These are phyloP conservation scores for Roridomyces roridus DNA, from an alignment of 768 basidiomycete species.

Conservation along the genomic window DNA sequence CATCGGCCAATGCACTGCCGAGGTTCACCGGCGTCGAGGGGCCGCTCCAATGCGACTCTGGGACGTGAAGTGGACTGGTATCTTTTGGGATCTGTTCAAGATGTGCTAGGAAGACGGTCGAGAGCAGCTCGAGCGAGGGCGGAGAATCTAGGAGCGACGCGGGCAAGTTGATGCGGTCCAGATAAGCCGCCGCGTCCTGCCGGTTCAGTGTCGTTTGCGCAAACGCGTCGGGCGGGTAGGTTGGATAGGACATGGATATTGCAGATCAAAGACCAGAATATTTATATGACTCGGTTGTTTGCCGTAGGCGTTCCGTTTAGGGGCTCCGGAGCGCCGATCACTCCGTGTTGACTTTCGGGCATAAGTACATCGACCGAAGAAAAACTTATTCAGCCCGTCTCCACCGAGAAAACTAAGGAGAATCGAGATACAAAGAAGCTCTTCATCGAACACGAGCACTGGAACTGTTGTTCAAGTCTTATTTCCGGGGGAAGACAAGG, in stretches of 20 bases:
- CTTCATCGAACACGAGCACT: no score
- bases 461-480: no score
- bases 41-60: constrained; percentile 22
- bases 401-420: no score
- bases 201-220: constrained; percentile 1
- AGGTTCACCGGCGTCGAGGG: constrained; percentile 18
- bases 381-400: no score
- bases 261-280: no score
- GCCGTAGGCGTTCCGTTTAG: no score
- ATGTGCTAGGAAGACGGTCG: constrained; percentile 15
- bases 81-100: constrained; percentile 25
- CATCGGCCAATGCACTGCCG: constrained; percentile 17
- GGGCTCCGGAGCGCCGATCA: no score
- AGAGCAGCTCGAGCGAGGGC: constrained; percentile 18
- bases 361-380: no score
- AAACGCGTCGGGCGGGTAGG: constrained; percentile 10
- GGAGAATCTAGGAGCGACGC: constrained; percentile 16
- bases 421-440: no score
- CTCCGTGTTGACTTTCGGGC: no score
- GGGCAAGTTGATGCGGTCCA: constrained; percentile 16
- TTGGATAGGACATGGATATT: no score
- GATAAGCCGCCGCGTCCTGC: constrained; percentile 12
- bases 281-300: no score
- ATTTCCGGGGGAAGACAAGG: constrained; percentile 3
- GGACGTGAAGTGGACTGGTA: constrained; percentile 22